Conservation (phyloP, 768 basidiomycete species). For the Mycena latifolia region DNA sequence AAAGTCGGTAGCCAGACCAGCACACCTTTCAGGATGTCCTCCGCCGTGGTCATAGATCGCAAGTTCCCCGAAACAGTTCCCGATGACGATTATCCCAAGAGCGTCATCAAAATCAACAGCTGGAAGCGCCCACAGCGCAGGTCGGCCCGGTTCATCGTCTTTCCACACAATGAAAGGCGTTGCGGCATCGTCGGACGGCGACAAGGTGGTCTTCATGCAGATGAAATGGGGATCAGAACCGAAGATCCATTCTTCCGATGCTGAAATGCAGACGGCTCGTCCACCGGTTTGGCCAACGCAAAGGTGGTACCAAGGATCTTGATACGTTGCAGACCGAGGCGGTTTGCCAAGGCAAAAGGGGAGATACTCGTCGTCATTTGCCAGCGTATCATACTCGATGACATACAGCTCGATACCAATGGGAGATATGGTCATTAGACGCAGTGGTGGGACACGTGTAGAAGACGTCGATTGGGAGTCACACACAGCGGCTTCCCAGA, state of each 20-base stretch:
- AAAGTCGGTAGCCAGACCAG: background rate
- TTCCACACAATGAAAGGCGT: background rate
- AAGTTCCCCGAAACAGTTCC: conserved; percentile 32
- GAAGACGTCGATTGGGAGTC: background rate
- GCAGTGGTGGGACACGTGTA: background rate
- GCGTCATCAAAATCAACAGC: conserved; percentile 31
- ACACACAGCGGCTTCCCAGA: conserved; percentile 18
- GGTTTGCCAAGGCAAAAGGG: background rate
- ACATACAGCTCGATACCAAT: conserved; percentile 1
- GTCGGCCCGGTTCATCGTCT: background rate
- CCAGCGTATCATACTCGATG: background rate
- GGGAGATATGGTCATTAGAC: background rate
- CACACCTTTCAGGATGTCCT: background rate
- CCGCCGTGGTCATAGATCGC: conserved; percentile 20
- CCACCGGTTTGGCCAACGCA: background rate
- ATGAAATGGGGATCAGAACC: background rate
- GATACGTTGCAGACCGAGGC: background rate
- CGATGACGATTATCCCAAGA: conserved; percentile 25
- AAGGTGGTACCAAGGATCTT: conserved; percentile 18
- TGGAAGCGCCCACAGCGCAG: conserved; percentile 27
- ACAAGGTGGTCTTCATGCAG: background rate
- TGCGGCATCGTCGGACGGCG: too few species aligned
- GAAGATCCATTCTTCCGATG: background rate
- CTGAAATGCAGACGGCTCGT: conserved; percentile 1
- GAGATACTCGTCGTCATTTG: background rate